Evolutionary conservation across 805 yeast genomes (phyloP), one percentile per base, ranked within the genome.

Genomic region (Clavispora vitiphila): DNA sequence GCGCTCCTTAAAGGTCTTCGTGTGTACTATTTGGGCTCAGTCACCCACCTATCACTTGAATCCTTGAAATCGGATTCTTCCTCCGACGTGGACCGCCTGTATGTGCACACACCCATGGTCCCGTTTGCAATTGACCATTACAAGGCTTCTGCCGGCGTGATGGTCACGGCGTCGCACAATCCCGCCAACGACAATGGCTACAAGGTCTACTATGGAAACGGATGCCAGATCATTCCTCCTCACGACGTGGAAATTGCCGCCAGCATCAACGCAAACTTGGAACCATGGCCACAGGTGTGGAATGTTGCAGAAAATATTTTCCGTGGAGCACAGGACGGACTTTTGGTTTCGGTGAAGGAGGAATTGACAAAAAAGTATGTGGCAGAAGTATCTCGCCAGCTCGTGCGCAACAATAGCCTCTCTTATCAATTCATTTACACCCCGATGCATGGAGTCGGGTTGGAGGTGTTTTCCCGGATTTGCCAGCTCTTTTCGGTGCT

Each of bases 401-500:
- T 81, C 39, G 59, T 75, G 5, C 51, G 49, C n/a, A 40, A 44
- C 16, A 23, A 41, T 11, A 29, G 57, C 35, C 35, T 63, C 2
- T 55, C 58, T 44, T 65, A 74, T 42, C 58, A 71, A 56, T 80
- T 83, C 43, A 86, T 89, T 1, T 91, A 91, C 57, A 91, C 98
- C 0, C 95, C 98, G 18, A 81, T 91, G 83, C 98, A 91, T 60
- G 99, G 99, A 8, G 96, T 91, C 7, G 99, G 99, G 0, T 65
- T 71, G 20, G 81, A 80, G 34, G 75, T 80, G 20, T 80, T 84
- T 31, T 55, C 58, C 4, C 57, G 65, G 34, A 65, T 78, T 0
- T 55, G 74, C 24, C 47, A 57, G 8, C 50, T 65, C 9, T 56
- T 77, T 16, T 73, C 67, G 1, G 55, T 54, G 24, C 57, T 58